phyloP scores from a whole-genome alignment of 2,329 filamentous ascomycete genomes.

The Aspergillus aculeatinus region DNA sequence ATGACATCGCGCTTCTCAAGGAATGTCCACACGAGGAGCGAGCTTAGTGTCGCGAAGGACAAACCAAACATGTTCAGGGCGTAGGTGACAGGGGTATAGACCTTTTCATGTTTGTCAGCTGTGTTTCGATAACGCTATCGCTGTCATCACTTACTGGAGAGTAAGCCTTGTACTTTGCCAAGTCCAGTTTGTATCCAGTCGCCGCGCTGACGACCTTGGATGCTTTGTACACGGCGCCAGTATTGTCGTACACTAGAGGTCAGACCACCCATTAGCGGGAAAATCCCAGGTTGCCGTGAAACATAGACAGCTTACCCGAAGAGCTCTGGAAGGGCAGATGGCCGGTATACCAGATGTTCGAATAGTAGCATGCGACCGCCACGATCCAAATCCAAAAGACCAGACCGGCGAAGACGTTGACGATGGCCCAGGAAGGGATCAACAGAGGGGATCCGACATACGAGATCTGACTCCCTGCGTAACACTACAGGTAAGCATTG shows the following conservation, averaged over 20 bases:
- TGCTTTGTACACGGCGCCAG: slow-evolving; percentile 62
- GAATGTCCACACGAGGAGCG: slow-evolving; percentile 38
- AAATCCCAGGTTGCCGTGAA: background rate
- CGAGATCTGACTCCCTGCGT: slow-evolving; percentile 27
- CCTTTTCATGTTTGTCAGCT: slow-evolving; percentile 13
- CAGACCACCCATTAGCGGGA: background rate
- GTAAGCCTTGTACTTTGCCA: slow-evolving; percentile 62
- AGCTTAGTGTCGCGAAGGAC: slow-evolving; percentile 62
- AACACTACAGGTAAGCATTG: background rate
- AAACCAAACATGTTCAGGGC: slow-evolving; percentile 51
- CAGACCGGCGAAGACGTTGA: slow-evolving; percentile 66
- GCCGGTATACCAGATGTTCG: slow-evolving; percentile 61
- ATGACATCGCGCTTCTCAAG: slow-evolving; percentile 25
- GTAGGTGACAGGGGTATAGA: slow-evolving; percentile 30
- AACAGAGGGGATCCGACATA: slow-evolving; percentile 53
- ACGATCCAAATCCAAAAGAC: slow-evolving; percentile 61
- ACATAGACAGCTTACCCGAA: slow-evolving; percentile 16
- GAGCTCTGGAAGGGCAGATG: slow-evolving; percentile 58
- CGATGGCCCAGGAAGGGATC: slow-evolving; percentile 67
- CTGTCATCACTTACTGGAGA: slow-evolving; percentile 56
- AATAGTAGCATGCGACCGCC: slow-evolving; percentile 61
- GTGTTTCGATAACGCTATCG: slow-evolving; percentile 51
- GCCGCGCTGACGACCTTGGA: slow-evolving; percentile 56
- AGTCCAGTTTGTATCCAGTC: slow-evolving; percentile 59
- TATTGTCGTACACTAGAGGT: slow-evolving; percentile 64